Evolutionary conservation across 371 early-diverging fungal species (phyloP).

Genomic region (Mortierella sp.): DNA sequence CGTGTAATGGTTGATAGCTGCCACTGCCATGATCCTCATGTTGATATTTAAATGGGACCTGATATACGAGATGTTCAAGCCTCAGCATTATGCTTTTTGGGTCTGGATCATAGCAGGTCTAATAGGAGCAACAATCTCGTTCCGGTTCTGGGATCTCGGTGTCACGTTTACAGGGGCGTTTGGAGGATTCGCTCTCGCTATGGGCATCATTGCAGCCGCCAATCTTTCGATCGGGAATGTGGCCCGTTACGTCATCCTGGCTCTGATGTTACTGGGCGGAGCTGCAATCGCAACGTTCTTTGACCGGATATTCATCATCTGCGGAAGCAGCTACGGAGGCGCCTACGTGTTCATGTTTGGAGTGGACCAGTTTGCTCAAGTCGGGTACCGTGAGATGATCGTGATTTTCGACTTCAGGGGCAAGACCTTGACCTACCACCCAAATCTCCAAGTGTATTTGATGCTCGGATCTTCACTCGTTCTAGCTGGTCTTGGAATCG

Average conservation of each 20-base stretch:
- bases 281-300: slow-evolving; percentile 42
- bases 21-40: slow-evolving; percentile 30
- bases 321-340: slow-evolving; percentile 48
- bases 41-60: slow-evolving; percentile 39
- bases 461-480: slow-evolving; percentile 36
- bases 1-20: slow-evolving; percentile 12
- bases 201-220: slow-evolving; percentile 46
- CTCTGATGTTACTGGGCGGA: slow-evolving; percentile 24
- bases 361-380: slow-evolving; percentile 49
- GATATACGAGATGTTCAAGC: slow-evolving; percentile 33
- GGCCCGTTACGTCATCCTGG: slow-evolving; percentile 42
- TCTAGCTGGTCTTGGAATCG: slow-evolving; percentile 29
- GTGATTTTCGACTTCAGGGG: slow-evolving; percentile 53
- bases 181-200: slow-evolving; percentile 49
- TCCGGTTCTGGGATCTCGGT: slow-evolving; percentile 52
- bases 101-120: slow-evolving; percentile 39
- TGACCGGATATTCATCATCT: slow-evolving; percentile 42
- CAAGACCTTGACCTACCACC: slow-evolving; percentile 43
- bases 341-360: slow-evolving; percentile 53
- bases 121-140: slow-evolving; percentile 30
- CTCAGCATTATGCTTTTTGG: slow-evolving; percentile 38
- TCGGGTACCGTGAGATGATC: slow-evolving; percentile 55
- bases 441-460: slow-evolving; percentile 31
- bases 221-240: slow-evolving; percentile 30
- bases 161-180: slow-evolving; percentile 45